Conservation (phyloP, 495 filamentous ascomycete genomes). For the Entonaema liquescens region DNA sequence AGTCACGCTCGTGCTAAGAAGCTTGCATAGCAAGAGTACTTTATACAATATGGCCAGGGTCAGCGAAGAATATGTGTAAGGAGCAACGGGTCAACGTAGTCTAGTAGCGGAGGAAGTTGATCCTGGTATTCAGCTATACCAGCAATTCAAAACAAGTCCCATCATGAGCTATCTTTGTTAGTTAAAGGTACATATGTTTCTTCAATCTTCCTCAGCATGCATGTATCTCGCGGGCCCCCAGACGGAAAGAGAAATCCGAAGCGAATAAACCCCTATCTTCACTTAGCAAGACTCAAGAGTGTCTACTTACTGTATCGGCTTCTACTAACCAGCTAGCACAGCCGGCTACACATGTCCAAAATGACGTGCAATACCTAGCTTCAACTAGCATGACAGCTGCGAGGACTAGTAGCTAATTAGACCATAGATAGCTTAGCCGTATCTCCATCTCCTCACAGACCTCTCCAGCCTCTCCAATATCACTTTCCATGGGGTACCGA, state of each 20-base stretch:
- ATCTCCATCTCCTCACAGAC: not conserved
- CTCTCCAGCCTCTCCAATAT: not conserved
- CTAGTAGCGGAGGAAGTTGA: not conserved
- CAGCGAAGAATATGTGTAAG: not conserved
- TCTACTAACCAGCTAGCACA: not conserved
- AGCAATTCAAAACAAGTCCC: not conserved
- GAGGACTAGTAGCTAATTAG: not conserved
- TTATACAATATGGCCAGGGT: not conserved
- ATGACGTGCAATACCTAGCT: not conserved
- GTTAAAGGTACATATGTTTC: not conserved
- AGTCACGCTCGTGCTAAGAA: not conserved
- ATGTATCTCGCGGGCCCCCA: not conserved
- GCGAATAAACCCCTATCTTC: not conserved
- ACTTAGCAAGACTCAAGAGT: not conserved
- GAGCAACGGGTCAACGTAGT: not conserved
- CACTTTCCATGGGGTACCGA: not conserved
- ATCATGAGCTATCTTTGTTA: not conserved
- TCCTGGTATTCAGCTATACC: not conserved
- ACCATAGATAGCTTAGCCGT: not conserved
- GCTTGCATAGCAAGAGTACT: not conserved
- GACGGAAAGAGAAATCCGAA: not conserved
- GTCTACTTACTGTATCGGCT: not conserved
- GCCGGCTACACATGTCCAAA: not conserved
- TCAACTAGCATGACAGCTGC: not conserved
- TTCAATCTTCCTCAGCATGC: not conserved